Evolutionary conservation across 164 flowering plant genomes (phyloP).

Genomic region (Umbilicus rupestris): DNA sequence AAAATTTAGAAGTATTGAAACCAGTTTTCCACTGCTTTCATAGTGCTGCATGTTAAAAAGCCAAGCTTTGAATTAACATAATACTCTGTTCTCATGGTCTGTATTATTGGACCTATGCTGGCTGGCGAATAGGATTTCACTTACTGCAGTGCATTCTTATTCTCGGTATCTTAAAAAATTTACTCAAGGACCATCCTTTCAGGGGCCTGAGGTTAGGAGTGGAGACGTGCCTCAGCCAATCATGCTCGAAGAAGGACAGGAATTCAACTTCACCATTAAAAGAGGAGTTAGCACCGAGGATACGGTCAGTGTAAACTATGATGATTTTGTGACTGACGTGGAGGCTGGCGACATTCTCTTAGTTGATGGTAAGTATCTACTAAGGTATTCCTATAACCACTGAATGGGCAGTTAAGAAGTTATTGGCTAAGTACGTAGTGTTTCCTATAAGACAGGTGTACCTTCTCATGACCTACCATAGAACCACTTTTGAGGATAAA

Average conservation of each 20-base stretch:
- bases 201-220: slow-evolving; percentile 99
- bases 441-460: too few species aligned
- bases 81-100: not conserved
- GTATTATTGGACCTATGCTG: not conserved
- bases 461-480: too few species aligned
- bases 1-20: too few species aligned
- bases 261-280: slow-evolving; percentile 78
- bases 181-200: slow-evolving; percentile 9
- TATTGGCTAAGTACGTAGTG: not conserved
- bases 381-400: not conserved
- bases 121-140: not conserved
- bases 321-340: slow-evolving; percentile 92
- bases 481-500: too few species aligned
- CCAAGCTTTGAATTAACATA: not conserved
- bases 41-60: not conserved
- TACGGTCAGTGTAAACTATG: slow-evolving; percentile 95
- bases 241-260: slow-evolving; percentile 75
- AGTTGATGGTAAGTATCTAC: slow-evolving; percentile 74
- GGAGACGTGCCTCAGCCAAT: slow-evolving; percentile 94
- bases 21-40: too few species aligned
- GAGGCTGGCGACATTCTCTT: slow-evolving; percentile 78
- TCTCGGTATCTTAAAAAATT: not conserved
- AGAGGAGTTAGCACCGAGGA: slow-evolving; percentile 80
- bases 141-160: too few species aligned
- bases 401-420: not conserved